phyloP scores from a whole-genome alignment of 495 filamentous ascomycete genomes.

The Aspergillus kassunensis region DNA sequence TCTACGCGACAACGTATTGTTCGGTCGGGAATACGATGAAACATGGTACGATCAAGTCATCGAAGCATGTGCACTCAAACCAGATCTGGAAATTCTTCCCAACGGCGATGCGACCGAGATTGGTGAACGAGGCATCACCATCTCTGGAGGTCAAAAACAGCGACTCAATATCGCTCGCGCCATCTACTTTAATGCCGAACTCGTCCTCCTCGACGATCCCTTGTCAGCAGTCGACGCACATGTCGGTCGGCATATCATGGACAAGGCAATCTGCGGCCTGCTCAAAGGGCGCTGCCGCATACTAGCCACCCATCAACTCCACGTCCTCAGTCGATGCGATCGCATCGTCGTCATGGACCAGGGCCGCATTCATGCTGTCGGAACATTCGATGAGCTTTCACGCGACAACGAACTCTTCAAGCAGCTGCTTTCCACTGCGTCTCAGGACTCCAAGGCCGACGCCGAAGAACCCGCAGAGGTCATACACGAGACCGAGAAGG shows the following conservation, averaged over 20 bases:
- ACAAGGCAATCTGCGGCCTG: slow-evolving; percentile 87
- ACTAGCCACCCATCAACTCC: slow-evolving; percentile 90
- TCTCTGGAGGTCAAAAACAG: slow-evolving; percentile 66
- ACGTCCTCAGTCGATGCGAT: slow-evolving; percentile 86
- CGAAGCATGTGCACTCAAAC: slow-evolving; percentile 52
- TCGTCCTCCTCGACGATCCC: slow-evolving; percentile 82
- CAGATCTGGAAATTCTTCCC: slow-evolving; percentile 54
- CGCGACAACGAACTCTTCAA: slow-evolving; percentile 66
- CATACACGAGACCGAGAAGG: slow-evolving; percentile 43
- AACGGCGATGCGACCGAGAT: slow-evolving; percentile 55
- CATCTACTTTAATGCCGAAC: slow-evolving; percentile 78
- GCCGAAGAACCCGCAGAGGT: slow-evolving; percentile 28
- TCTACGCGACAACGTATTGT: slow-evolving; percentile 83
- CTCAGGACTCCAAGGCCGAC: slow-evolving; percentile 56
- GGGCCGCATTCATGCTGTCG: slow-evolving; percentile 75
- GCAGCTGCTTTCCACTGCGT: slow-evolving; percentile 77
- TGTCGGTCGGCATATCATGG: slow-evolving; percentile 91
- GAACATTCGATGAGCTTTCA: slow-evolving; percentile 87
- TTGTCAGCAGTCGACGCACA: slow-evolving; percentile 82
- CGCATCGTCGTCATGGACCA: slow-evolving; percentile 88
- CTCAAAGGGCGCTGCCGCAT: slow-evolving; percentile 86
- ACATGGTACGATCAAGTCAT: slow-evolving; percentile 55
- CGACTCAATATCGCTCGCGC: slow-evolving; percentile 75
- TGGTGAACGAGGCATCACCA: slow-evolving; percentile 59
- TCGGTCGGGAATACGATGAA: slow-evolving; percentile 63